phyloP scores from a whole-genome alignment of 345 rosid genomes.

The Durio zibethinus region DNA sequence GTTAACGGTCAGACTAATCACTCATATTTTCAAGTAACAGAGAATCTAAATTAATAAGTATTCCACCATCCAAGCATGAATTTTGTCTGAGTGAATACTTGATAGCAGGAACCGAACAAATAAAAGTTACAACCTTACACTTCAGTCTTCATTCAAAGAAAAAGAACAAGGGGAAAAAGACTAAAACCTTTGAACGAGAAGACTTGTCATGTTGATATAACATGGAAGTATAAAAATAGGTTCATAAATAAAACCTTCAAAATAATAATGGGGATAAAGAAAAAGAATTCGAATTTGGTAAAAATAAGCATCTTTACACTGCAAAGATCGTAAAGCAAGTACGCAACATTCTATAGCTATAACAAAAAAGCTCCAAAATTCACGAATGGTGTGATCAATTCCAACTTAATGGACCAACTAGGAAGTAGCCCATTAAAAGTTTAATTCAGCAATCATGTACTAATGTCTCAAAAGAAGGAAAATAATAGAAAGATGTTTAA shows the following conservation, averaged over 20 bases:
- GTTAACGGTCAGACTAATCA: neutral
- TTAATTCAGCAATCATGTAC: neutral
- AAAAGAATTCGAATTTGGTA: neutral
- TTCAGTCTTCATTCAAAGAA: neutral
- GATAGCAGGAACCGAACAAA: neutral
- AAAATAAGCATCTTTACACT: neutral
- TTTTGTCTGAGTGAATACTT: neutral
- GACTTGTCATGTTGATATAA: neutral
- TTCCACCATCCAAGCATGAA: conserved; percentile 2
- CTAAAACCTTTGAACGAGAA: neutral
- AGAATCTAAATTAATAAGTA: neutral
- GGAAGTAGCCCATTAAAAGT: neutral
- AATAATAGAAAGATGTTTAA: neutral
- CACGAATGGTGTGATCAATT: neutral
- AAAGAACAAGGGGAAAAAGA: neutral
- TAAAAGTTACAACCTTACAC: neutral
- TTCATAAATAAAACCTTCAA: conserved; percentile 1
- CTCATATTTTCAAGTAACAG: neutral
- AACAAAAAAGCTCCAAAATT: neutral
- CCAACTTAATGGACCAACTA: neutral
- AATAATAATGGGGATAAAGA: neutral
- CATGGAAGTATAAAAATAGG: neutral
- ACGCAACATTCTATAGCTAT: neutral
- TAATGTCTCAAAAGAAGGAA: neutral
- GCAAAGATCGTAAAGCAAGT: neutral